Percentiles rank a stretch among this genome's conserved stretches.
Conservation (phyloP, 257 asterid species). For the Gentiana dahurica region DNA sequence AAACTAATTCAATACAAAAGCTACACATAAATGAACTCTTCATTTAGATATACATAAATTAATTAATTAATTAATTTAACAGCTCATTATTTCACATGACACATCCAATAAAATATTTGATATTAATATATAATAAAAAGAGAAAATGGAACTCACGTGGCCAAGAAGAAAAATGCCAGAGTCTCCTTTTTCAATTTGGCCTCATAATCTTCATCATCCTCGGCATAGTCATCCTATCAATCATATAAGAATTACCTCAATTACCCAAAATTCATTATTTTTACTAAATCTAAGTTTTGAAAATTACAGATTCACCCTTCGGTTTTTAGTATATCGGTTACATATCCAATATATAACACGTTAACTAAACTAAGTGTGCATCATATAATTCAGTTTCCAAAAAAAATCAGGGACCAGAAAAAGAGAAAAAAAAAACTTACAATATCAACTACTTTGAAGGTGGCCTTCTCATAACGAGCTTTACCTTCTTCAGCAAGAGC, state of each 20-base stretch:
- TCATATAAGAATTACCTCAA: slow-evolving; percentile 7
- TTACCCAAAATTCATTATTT: slow-evolving; percentile 8
- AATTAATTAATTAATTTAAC: neutral
- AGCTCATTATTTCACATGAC: neutral
- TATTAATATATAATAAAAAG: neutral
- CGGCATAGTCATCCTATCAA: slow-evolving; percentile 88
- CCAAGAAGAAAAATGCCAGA: slow-evolving; percentile 73
- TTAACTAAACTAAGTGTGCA: neutral
- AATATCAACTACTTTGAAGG: slow-evolving; percentile 64
- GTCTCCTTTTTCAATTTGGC: slow-evolving; percentile 81
- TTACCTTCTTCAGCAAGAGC: slow-evolving; percentile 94
- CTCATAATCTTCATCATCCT: slow-evolving; percentile 91
- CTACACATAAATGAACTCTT: slow-evolving; percentile 5
- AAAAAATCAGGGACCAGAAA: slow-evolving; percentile 4
- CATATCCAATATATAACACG: no score
- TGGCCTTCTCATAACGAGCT: slow-evolving; percentile 79
- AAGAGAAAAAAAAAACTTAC: slow-evolving; percentile 28
- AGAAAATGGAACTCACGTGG: slow-evolving; percentile 58
- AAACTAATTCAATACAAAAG: slow-evolving; percentile 8
- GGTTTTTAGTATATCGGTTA: no score
- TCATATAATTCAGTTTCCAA: no score
- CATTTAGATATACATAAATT: no score
- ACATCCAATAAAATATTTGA: neutral
- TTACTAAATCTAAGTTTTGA: neutral
- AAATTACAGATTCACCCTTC: no score